Evolutionary conservation across 192 early-diverging fungal species (phyloP).

Genomic region (Backusella sp.): DNA sequence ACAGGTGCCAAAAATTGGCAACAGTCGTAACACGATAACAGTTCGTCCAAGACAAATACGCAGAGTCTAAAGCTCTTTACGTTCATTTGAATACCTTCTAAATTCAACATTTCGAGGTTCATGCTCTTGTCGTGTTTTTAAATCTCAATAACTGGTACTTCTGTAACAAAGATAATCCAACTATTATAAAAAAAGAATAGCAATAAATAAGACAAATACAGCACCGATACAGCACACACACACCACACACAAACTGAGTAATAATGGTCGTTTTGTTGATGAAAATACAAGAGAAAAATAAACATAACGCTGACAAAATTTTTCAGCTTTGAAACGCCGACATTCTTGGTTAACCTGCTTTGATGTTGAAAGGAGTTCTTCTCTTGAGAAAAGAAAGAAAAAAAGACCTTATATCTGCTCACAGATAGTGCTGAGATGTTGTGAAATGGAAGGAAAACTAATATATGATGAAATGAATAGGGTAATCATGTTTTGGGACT

Average conservation of each 20-base stretch:
- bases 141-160: not conserved
- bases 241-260: not conserved
- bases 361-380: not conserved
- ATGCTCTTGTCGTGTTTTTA: not conserved
- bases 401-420: not conserved
- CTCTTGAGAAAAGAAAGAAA: not conserved
- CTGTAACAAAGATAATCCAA: not conserved
- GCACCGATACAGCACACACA: not conserved
- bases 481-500: no score
- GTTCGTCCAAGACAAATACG: constrained; percentile 23
- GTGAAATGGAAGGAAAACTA: not conserved
- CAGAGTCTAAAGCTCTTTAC: constrained; percentile 2
- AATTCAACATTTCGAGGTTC: constrained; percentile 1
- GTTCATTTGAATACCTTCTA: constrained; percentile 2
- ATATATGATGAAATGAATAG: not conserved
- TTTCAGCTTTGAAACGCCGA: not conserved
- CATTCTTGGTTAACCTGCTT: not conserved
- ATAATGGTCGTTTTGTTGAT: not conserved
- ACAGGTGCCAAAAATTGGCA: constrained; percentile 36
- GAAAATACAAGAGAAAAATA: not conserved
- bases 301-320: not conserved
- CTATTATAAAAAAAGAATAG: not conserved
- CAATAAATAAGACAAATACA: not conserved
- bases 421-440: not conserved
- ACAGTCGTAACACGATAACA: constrained; percentile 25